Evolutionary conservation across 371 early-diverging fungal species (phyloP).

Genomic region (Mucor piriformis): DNA sequence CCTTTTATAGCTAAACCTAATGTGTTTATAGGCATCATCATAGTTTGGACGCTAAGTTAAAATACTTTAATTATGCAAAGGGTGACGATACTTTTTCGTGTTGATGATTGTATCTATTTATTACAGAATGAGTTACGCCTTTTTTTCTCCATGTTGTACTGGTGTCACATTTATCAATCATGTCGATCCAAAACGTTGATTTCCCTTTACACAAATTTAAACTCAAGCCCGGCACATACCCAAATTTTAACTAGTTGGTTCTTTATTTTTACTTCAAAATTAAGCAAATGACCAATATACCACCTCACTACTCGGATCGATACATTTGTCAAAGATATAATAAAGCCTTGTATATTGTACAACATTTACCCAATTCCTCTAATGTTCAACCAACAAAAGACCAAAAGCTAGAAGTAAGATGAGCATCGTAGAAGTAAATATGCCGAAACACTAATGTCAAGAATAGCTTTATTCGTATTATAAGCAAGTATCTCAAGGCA

Average conservation of each 20-base stretch:
- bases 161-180: too few relatives aligned
- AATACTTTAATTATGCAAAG: slow-evolving; percentile 3
- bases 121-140: too few relatives aligned
- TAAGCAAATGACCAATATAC: neutral
- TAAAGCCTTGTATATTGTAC: slow-evolving; percentile 47
- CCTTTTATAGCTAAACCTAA: slow-evolving; percentile 8
- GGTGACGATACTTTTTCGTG: slow-evolving; percentile 14
- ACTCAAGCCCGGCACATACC: too few relatives aligned
- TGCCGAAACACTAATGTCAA: neutral
- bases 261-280: neutral
- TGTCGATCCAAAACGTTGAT: too few relatives aligned
- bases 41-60: neutral
- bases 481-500: slow-evolving; percentile 49
- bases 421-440: neutral
- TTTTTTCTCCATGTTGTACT: too few relatives aligned
- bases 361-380: slow-evolving; percentile 48
- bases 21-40: slow-evolving; percentile 2
- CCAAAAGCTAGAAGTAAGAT: slow-evolving; percentile 45
- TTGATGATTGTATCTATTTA: neutral
- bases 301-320: slow-evolving; percentile 27
- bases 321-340: slow-evolving; percentile 41
- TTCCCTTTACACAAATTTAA: too few relatives aligned
- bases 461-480: slow-evolving; percentile 46
- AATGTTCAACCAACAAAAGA: slow-evolving; percentile 53
- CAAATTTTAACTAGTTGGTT: too few relatives aligned